Evolutionary conservation across 2,329 filamentous ascomycete species (phyloP).

Genomic region (Epichloe gansuensis): DNA sequence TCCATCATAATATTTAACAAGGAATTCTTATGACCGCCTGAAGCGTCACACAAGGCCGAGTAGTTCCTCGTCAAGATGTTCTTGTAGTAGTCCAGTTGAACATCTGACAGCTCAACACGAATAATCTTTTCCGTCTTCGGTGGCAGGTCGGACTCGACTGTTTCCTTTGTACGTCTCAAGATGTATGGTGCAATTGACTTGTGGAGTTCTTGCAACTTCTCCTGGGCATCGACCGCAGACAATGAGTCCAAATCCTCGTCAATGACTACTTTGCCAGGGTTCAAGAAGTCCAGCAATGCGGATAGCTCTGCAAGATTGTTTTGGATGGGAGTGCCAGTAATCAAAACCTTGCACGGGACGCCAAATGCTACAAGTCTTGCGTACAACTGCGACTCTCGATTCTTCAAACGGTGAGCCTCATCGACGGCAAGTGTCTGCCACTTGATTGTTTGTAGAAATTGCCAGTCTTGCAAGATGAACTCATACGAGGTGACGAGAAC

Average conservation of each 20-base stretch:
- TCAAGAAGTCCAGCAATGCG: conserved; percentile 88
- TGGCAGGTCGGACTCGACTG: conserved; percentile 89
- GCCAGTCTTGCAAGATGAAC: conserved; percentile 76
- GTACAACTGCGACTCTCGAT: conserved; percentile 89
- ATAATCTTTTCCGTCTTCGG: conserved; percentile 99
- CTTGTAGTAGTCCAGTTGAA: conserved; percentile 97
- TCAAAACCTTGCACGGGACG: conserved; percentile 77
- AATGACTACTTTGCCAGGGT: conserved; percentile 84
- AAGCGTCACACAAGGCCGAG: conserved; percentile 79
- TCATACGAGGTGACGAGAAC: conserved; percentile 97
- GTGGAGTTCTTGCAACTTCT: conserved; percentile 77
- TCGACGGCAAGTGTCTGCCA: conserved; percentile 97
- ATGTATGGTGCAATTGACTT: conserved; percentile 86
- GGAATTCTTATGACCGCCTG: conserved; percentile 84
- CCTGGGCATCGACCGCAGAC: conserved; percentile 64
- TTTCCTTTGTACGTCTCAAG: conserved; percentile 89
- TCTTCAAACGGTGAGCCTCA: conserved; percentile 93
- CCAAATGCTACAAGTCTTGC: conserved; percentile 73
- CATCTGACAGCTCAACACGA: conserved; percentile 88
- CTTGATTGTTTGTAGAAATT: conserved; percentile 79
- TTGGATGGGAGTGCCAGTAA: conserved; percentile 94
- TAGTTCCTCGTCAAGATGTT: conserved; percentile 97
- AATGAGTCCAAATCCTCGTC: conserved; percentile 82
- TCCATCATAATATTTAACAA: conserved; percentile 99
- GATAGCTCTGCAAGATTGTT: conserved; percentile 91